A percentile compares a stretch with the other conserved stretches of the same genome.
These are phyloP conservation scores for Erodium maritimum DNA, from an alignment of 345 rosid genomes.

Conservation along the genomic window DNA sequence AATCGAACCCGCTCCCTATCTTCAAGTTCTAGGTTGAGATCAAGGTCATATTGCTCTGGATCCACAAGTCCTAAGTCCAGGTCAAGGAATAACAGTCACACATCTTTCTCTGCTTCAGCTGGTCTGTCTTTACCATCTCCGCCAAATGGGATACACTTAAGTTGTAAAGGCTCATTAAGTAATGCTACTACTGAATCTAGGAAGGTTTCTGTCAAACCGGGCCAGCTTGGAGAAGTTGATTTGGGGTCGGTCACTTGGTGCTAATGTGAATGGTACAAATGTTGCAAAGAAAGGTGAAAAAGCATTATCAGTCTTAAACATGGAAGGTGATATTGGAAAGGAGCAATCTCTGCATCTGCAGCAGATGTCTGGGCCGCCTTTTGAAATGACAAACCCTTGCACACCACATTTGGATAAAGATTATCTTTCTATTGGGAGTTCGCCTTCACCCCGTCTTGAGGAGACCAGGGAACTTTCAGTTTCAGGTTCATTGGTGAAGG, in stretches of 20 bases:
- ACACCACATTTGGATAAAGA: conserved; percentile 7
- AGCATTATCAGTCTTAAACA: conserved; percentile 5
- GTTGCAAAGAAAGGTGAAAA: conserved; percentile 3
- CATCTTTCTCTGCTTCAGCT: conserved; percentile 16
- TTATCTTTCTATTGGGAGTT: conserved; percentile 4
- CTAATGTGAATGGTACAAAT: conserved; percentile 7
- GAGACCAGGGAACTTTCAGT: conserved; percentile 9
- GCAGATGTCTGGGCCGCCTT: conserved; percentile 7
- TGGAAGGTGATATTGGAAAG: conserved; percentile 13
- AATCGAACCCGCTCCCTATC: conserved; percentile 13
- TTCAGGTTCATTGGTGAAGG: conserved; percentile 13
- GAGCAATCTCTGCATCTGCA: conserved; percentile 11
- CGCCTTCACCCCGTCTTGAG: conserved; percentile 9
- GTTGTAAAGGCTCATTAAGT: conserved; percentile 11
- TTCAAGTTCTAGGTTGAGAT: conserved; percentile 14
- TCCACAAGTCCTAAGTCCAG: no score
- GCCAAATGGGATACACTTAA: conserved; percentile 15
- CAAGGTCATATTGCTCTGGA: neutral
- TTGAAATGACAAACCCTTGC: conserved; percentile 10
- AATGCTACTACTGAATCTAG: conserved; percentile 14
- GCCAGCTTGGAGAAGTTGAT: conserved; percentile 1
- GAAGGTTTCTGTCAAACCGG: conserved; percentile 12
- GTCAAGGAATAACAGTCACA: neutral
- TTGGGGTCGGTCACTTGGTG: conserved; percentile 9
- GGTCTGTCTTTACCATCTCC: conserved; percentile 15